Base-by-base conservation (phyloP, 2,329 filamentous ascomycete genomes). In the Phyllosticta citriasiana region DNA sequence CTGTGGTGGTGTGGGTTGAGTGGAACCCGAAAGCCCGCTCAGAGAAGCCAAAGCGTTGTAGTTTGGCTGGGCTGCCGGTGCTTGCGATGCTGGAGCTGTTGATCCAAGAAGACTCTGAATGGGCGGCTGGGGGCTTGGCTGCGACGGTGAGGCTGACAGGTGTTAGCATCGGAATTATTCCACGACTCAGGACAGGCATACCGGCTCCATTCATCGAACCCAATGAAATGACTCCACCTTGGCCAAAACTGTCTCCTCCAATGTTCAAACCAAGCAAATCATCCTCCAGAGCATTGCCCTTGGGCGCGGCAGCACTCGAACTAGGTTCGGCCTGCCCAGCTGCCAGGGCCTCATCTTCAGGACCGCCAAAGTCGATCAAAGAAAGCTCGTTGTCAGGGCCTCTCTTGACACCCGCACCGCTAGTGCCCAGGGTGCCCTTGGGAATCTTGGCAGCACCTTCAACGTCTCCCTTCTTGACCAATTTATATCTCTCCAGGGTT, bases 391-490 rank as follows among this genome's bases (percentile, higher is more conserved):
- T 86, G 66, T 85, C 82, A 6, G 84, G 80, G 67, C 87, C 84
- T 77, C 86, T 83, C 67, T 81, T 79, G 55, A 87, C 80, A 64
- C 84, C 81, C 63, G 85, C 84, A 57, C 79, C 79, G 63, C 83
- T 87, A 25, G 84, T 85, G 10, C 87, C 84, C 57, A 89, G 81
- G 14, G 88, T 92, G 27, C 92, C 91, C 70, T 89, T 87, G 6
- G 91, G 90, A 66, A 97, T 88, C 72, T 86, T 89, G 65, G 87
- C 85, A 16, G 94, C 91, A 10, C 80, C 91, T 66, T 92, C 90
- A 53, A 95, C 74, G 69, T 99, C 92, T 24, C 94, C 94, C 78
- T 94, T 95, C 80, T 96, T 99, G 75, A 97, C 86, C 60, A 97
- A 79, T 80, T 91, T 96, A 75, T 97, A 99, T 65, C 94, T 82